phyloP scores from a whole-genome alignment of 139 green algal genomes.

The Astrephomene gubernaculifera region DNA sequence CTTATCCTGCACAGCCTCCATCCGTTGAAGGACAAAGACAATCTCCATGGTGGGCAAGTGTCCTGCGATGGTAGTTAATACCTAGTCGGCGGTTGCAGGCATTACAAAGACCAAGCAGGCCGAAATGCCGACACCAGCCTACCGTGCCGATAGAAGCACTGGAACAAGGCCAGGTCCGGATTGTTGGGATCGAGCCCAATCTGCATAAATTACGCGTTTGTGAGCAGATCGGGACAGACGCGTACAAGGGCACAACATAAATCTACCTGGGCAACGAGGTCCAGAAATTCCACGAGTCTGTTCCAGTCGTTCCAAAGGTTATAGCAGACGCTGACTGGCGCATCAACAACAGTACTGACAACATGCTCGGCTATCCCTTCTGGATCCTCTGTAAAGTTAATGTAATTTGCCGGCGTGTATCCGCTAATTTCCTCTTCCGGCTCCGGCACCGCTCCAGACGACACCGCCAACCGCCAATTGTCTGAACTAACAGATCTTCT shows the following conservation, averaged over 20 bases:
- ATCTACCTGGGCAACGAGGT: slow-evolving; percentile 69
- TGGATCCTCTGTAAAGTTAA: slow-evolving; percentile 58
- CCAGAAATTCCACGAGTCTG: slow-evolving; percentile 72
- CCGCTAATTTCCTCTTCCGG: slow-evolving; percentile 45
- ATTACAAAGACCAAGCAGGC: too few relatives aligned
- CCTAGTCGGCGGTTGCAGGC: too few relatives aligned
- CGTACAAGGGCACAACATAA: not conserved
- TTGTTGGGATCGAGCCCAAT: slow-evolving; percentile 65
- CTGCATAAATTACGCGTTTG: slow-evolving; percentile 42
- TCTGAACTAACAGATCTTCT: too few relatives aligned
- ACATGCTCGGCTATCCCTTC: slow-evolving; percentile 46
- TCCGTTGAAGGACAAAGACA: slow-evolving; percentile 62
- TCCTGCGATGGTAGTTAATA: too few relatives aligned
- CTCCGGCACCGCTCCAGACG: too few relatives aligned
- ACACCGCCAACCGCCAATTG: too few relatives aligned
- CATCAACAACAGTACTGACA: slow-evolving; percentile 53
- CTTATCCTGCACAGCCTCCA: slow-evolving; percentile 40
- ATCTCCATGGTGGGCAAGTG: slow-evolving; percentile 66
- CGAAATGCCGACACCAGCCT: slow-evolving; percentile 18
- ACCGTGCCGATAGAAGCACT: slow-evolving; percentile 76
- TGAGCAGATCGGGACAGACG: not conserved
- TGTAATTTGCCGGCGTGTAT: slow-evolving; percentile 72
- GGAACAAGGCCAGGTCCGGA: slow-evolving; percentile 65
- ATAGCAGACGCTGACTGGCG: slow-evolving; percentile 60
- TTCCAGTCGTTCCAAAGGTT: slow-evolving; percentile 71